Evolutionary conservation across 108 stramenopile genomes (phyloP), one percentile per base, ranked within the genome.

Genomic region (Conticribra weissflogii): DNA sequence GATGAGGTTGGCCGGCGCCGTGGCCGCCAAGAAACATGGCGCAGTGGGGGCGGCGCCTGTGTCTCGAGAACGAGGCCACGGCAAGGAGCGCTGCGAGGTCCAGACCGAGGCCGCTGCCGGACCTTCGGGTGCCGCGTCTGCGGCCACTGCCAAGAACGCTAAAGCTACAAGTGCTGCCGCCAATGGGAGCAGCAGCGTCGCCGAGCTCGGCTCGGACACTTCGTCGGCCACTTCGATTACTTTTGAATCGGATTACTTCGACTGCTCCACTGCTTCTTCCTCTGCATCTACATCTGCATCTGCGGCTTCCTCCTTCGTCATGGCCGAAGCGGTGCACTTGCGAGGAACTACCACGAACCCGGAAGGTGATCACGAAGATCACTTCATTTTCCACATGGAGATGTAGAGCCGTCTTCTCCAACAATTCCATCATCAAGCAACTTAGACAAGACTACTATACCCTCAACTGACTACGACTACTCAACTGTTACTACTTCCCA

Each of bases 331-430:
- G 57, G 45, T 46, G 57, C 30, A 21, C 21, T 29, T 22, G 19
- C 29, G 18, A 33, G 45, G 19, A 33, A 21, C 34, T 17, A 7
- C 19, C 44, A 41, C 61, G n/a, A n/a, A n/a, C n/a, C n/a, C n/a
- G n/a, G 68, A 69, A 49, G 36, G 36, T 41, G 36, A 12, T 41
- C 5, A 41, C 12, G 69, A 70, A 16, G 69, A 70, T 46, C 49
- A 57, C 48, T 70, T 70, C 51, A 70, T 70, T 60, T 70, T 70
- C 49, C 59, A 70, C 49, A 30, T 70, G 58, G 69, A 70, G 47
- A 70, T 70, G 69, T 70, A 70, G 60, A 41, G 45, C 36, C 36
- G n/a, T n/a, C n/a, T n/a, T n/a, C n/a, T n/a, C n/a, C n/a, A 41
- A 41, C 36, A 5, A 41, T 9, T 41, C 36, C 5, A 41, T 12